A percentile compares a stretch with the other conserved stretches of the same genome.
Evolutionary conservation across 352 stramenopile genomes (phyloP).

Genomic region (Saprolegnia parasitica): DNA sequence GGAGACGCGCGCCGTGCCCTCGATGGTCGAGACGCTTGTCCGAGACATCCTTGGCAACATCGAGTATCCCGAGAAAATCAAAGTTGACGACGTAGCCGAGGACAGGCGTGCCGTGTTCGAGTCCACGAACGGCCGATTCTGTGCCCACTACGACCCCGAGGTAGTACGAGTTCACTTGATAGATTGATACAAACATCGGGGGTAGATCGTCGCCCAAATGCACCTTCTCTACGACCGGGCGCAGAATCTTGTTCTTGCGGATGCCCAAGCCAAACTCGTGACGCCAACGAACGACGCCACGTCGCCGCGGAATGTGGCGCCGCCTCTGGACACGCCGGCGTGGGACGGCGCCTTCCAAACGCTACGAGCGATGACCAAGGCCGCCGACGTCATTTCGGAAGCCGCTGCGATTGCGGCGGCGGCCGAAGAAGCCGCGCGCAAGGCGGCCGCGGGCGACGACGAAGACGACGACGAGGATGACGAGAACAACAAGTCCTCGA

Average conservation of each 20-base stretch:
- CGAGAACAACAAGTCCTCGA: constrained; percentile 19
- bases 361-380: constrained; percentile 28
- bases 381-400: constrained; percentile 33
- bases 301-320: no score
- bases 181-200: constrained; percentile 16
- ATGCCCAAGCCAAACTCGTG: constrained; percentile 27
- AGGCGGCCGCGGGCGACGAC: constrained; percentile 23
- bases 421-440: constrained; percentile 31
- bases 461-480: constrained; percentile 30
- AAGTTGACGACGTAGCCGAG: constrained; percentile 36
- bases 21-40: constrained; percentile 54
- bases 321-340: no score
- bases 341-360: constrained; percentile 11
- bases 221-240: neutral
- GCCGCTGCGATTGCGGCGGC: constrained; percentile 32
- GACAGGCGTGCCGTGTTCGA: constrained; percentile 36
- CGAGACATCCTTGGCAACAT: constrained; percentile 47
- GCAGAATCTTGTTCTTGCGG: constrained; percentile 20
- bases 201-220: constrained; percentile 16
- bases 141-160: constrained; percentile 21
- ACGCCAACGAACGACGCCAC: no score
- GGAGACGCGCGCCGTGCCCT: constrained; percentile 34
- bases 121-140: constrained; percentile 35
- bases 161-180: constrained; percentile 31
- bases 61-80: constrained; percentile 31